phyloP scores from a whole-genome alignment of 495 filamentous ascomycete genomes.

The Hyaloscypha hepaticicola region DNA sequence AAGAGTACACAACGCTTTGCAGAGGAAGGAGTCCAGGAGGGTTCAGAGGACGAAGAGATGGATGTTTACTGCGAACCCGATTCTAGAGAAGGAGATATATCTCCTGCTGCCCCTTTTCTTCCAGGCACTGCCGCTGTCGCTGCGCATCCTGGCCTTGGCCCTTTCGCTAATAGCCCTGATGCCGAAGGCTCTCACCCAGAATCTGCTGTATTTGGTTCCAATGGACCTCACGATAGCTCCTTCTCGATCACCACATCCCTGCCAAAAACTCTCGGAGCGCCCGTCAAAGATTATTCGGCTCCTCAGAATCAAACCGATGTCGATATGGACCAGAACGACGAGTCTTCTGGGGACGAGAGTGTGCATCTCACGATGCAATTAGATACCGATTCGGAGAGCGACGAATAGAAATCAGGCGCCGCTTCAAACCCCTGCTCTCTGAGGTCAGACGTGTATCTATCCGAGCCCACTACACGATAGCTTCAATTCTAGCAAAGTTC shows the following conservation, averaged over 20 bases:
- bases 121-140: background rate
- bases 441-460: background rate
- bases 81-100: conserved; percentile 2
- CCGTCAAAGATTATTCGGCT: background rate
- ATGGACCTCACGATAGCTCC: background rate
- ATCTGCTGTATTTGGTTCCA: background rate
- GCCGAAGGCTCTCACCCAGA: background rate
- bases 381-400: conserved; percentile 28
- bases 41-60: conserved; percentile 15
- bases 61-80: conserved; percentile 3
- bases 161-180: background rate
- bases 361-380: conserved; percentile 37
- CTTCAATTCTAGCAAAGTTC: background rate
- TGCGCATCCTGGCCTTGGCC: background rate
- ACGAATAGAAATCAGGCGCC: background rate
- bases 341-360: conserved; percentile 36
- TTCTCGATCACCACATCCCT: background rate
- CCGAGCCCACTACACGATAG: background rate
- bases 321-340: conserved; percentile 26
- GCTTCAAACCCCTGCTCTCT: background rate
- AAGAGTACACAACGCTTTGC: conserved; percentile 25
- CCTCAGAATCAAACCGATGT: conserved; percentile 5
- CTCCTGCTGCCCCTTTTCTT: background rate
- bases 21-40: conserved; percentile 27
- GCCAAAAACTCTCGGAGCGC: background rate